phyloP scores from a whole-genome alignment of 176 grass and related monocot species.

The Oryza longistaminata region DNA sequence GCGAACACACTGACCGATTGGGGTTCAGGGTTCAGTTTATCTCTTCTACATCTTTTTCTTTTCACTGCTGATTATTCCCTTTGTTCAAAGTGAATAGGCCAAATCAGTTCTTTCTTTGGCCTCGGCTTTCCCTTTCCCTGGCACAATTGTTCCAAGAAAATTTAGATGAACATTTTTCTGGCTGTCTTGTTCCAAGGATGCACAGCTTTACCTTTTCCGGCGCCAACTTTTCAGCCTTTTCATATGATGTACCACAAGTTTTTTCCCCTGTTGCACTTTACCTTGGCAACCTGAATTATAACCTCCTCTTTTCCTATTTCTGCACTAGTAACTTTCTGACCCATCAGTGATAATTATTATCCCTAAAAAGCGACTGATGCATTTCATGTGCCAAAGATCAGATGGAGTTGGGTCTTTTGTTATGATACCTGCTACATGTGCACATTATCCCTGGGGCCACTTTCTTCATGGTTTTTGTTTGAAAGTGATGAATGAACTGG shows the following conservation, averaged over 20 bases:
- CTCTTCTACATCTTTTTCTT: slow-evolving; percentile 25
- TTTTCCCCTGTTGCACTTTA: slow-evolving; percentile 42
- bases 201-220: slow-evolving; percentile 49
- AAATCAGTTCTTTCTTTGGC: slow-evolving; percentile 44
- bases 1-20: neutral
- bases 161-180: neutral
- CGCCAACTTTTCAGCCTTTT: slow-evolving; percentile 51
- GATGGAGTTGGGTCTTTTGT: slow-evolving; percentile 17
- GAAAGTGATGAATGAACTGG: neutral
- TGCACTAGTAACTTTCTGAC: slow-evolving; percentile 51
- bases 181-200: slow-evolving; percentile 39
- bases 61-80: slow-evolving; percentile 47
- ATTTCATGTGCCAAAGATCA: slow-evolving; percentile 45
- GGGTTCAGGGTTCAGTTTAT: slow-evolving; percentile 16
- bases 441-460: neutral
- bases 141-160: slow-evolving; percentile 25
- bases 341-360: slow-evolving; percentile 48
- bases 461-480: neutral
- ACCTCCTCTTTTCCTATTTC: slow-evolving; percentile 44
- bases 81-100: slow-evolving; percentile 45
- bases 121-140: slow-evolving; percentile 22
- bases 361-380: slow-evolving; percentile 35
- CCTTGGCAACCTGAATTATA: slow-evolving; percentile 38
- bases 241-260: slow-evolving; percentile 38
- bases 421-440: slow-evolving; percentile 25